These are phyloP conservation scores for Ricinus communis DNA, from an alignment of 345 rosid species.

Conservation along the genomic window DNA sequence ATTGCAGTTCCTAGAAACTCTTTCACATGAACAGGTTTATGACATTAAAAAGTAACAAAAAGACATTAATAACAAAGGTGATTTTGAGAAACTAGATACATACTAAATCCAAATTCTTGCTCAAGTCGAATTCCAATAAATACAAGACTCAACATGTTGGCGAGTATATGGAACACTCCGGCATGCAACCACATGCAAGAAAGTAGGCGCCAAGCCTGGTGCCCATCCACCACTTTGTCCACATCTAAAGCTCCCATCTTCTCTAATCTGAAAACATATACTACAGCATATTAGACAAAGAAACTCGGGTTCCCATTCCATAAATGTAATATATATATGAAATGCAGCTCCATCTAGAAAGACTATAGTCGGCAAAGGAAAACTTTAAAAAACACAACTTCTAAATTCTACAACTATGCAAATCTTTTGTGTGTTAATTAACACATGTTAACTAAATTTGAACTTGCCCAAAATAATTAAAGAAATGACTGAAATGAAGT, in stretches of 20 bases:
- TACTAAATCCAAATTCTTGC: conserved; percentile 28
- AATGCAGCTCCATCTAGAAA: background rate
- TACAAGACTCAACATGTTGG: conserved; percentile 35
- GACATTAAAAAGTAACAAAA: background rate
- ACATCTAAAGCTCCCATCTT: conserved; percentile 34
- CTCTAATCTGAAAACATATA: conserved; percentile 19
- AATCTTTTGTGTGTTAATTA: background rate
- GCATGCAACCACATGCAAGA: conserved; percentile 41
- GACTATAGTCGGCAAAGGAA: background rate
- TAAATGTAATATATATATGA: background rate
- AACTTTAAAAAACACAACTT: background rate
- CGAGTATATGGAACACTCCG: conserved; percentile 35
- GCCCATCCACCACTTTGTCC: conserved; percentile 17
- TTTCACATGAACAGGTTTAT: background rate
- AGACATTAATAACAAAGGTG: background rate
- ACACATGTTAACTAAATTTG: background rate
- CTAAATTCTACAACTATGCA: background rate
- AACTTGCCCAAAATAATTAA: background rate
- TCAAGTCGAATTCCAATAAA: conserved; percentile 31
- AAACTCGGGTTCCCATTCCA: background rate
- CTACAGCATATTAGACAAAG: background rate
- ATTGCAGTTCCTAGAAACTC: background rate
- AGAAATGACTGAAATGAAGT: too few species aligned
- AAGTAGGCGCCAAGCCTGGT: conserved; percentile 31
- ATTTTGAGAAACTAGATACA: conserved; percentile 1